Base-by-base conservation (phyloP, 306 rosid genomes). In the Castanospermum australe region DNA sequence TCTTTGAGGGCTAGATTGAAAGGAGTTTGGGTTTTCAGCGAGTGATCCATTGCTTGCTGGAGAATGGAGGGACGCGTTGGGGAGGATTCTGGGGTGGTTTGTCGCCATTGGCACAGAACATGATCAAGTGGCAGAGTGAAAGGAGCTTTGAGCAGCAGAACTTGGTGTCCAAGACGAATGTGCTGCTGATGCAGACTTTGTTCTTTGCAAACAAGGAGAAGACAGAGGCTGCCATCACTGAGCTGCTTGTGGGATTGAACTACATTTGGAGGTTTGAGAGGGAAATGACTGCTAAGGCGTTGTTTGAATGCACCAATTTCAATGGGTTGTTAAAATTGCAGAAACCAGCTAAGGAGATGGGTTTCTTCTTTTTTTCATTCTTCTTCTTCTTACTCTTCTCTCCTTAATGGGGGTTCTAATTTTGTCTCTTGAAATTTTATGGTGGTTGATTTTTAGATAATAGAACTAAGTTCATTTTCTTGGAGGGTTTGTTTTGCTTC, bases 181-280 rank as follows among this genome's bases (percentile, higher is more conserved):
- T 96, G 10, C 25, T 96, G 89, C 87, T 96, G 20, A 67, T 93
- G 77, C 98, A 96, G 85, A 96, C 99, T 5, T 80, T 96, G 77
- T 89, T 86, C 87, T 96, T 93, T 68, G 99, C 99, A 0, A 87
- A 93, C 80, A 96, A 87, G 73, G 97, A 88, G 25, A 96, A 96
- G 86, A 83, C 94, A 1, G 99, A 93, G 73, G 97, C 98, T 12
- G 99, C 98, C 77, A 96, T 96, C 22, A 90, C 98, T 5, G 99
- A 96, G 84, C 65, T 96, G 78, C 94, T 96, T 18, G 99, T 96
- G 42, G 98, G 99, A 4, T 82, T 96, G 71, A 96, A 96, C 77
- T 96, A 96, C 62, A 91, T 96, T 69, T 96, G 99, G 96, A 91
- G 96, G 86, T 96, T 96, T 79, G 98, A 96, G 87, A 91, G 98